These are phyloP conservation scores for Rugosomyces carneus DNA, from an alignment of 1,284 basidiomycete genomes.

Conservation along the genomic window DNA sequence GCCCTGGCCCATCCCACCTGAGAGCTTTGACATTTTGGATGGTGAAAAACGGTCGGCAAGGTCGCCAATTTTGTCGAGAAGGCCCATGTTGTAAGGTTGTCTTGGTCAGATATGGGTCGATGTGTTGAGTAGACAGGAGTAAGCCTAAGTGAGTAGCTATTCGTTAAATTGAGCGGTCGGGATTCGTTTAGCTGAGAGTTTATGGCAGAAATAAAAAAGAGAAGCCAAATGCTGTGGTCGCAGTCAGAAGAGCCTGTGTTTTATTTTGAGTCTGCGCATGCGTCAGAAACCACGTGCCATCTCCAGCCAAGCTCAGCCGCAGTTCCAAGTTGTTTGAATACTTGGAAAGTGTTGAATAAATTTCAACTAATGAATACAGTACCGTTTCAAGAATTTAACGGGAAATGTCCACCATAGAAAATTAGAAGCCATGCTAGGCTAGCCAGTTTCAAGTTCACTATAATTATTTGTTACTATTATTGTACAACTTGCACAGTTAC, in stretches of 20 bases:
- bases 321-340: too few relatives aligned
- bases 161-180: neutral
- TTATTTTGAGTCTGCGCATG: conserved; percentile 2
- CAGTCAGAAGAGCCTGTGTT: conserved; percentile 7
- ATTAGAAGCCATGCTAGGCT: too few relatives aligned
- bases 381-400: too few relatives aligned
- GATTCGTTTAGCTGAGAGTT: neutral
- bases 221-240: neutral
- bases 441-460: too few relatives aligned
- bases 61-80: conserved; percentile 35
- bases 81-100: conserved; percentile 24
- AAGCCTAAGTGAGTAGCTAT: too few relatives aligned
- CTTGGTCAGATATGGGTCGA: neutral
- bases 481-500: conserved; percentile 3
- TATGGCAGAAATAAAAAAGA: neutral
- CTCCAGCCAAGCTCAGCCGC: neutral
- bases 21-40: conserved; percentile 31
- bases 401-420: too few relatives aligned
- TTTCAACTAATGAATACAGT: too few relatives aligned
- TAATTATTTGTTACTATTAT: too few relatives aligned
- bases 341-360: too few relatives aligned
- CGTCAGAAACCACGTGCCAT: conserved; percentile 7
- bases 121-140: neutral
- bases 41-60: conserved; percentile 33
- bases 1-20: conserved; percentile 46